phyloP scores from a whole-genome alignment of 352 stramenopile species.

The Globisporangium paddicum region DNA sequence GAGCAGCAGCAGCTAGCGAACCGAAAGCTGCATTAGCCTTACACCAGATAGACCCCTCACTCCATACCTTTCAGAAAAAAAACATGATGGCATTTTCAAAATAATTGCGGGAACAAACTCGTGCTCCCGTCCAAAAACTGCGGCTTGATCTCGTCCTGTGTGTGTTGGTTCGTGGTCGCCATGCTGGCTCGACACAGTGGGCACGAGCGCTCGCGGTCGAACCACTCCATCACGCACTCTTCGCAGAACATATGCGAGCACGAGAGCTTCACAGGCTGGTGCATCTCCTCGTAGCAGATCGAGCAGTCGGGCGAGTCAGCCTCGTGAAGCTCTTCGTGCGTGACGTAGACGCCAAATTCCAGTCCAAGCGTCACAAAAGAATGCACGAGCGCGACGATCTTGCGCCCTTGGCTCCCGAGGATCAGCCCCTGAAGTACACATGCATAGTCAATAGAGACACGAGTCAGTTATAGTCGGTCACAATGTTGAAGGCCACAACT shows the following conservation, averaged over 20 bases:
- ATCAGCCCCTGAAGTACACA: constrained; percentile 36
- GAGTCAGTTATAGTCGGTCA: too few species aligned
- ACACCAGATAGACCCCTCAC: background rate
- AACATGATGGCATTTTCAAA: constrained; percentile 5
- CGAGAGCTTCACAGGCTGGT: constrained; percentile 60
- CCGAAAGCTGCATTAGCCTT: background rate
- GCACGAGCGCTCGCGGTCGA: constrained; percentile 79
- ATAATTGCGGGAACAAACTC: constrained; percentile 66
- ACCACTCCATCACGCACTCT: constrained; percentile 81
- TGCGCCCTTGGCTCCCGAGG: constrained; percentile 44
- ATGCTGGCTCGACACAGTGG: constrained; percentile 68
- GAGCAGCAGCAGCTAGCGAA: background rate
- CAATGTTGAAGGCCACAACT: background rate
- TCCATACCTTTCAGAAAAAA: background rate
- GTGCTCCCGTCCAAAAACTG: constrained; percentile 77
- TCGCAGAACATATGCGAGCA: constrained; percentile 85
- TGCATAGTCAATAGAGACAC: background rate
- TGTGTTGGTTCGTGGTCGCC: constrained; percentile 13
- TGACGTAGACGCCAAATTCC: constrained; percentile 67
- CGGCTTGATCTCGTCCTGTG: constrained; percentile 36
- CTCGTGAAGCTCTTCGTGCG: constrained; percentile 53
- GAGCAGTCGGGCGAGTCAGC: constrained; percentile 63
- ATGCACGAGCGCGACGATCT: constrained; percentile 40
- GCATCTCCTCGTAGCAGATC: constrained; percentile 81
- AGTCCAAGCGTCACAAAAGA: constrained; percentile 60